phyloP scores from a whole-genome alignment of 176 grass and related monocot genomes.

The Rhynchospora breviuscula region DNA sequence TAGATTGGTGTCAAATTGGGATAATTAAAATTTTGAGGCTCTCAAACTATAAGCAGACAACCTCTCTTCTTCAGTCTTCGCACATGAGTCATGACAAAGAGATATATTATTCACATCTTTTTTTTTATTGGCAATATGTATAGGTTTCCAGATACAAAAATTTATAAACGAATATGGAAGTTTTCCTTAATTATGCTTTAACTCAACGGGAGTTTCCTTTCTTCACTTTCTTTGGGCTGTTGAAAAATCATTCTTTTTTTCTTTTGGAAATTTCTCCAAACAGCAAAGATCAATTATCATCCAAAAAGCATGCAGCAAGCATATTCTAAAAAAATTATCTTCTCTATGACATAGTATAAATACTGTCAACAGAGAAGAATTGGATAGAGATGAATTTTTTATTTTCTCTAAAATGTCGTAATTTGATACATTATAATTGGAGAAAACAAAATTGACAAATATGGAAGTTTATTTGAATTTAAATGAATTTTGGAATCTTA shows the following conservation, averaged over 20 bases:
- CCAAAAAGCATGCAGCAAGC: not conserved
- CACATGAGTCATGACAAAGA: not conserved
- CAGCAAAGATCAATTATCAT: not conserved
- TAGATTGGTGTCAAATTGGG: not conserved
- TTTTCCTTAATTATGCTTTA: not conserved
- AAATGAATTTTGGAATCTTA: conserved; percentile 3
- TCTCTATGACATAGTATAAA: too few relatives aligned
- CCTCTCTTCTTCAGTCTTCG: not conserved
- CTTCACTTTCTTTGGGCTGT: not conserved
- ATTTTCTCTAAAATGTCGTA: not conserved
- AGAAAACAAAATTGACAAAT: not conserved
- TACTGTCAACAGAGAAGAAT: not conserved
- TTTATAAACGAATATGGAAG: too few relatives aligned
- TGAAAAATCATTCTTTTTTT: not conserved
- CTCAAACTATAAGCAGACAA: too few relatives aligned
- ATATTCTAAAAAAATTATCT: not conserved
- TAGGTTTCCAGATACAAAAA: too few relatives aligned
- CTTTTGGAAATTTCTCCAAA: not conserved
- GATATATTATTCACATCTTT: too few relatives aligned
- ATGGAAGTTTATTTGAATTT: conserved; percentile 7
- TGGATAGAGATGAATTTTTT: not conserved
- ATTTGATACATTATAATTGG: not conserved
- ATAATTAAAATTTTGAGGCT: not conserved
- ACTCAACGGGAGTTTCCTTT: not conserved
- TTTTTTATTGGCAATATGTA: too few relatives aligned